A percentile compares a stretch with the other conserved stretches of the same genome.
Conservation (phyloP, 2,329 filamentous ascomycete species). For the Teratosphaeriaceae sp. region DNA sequence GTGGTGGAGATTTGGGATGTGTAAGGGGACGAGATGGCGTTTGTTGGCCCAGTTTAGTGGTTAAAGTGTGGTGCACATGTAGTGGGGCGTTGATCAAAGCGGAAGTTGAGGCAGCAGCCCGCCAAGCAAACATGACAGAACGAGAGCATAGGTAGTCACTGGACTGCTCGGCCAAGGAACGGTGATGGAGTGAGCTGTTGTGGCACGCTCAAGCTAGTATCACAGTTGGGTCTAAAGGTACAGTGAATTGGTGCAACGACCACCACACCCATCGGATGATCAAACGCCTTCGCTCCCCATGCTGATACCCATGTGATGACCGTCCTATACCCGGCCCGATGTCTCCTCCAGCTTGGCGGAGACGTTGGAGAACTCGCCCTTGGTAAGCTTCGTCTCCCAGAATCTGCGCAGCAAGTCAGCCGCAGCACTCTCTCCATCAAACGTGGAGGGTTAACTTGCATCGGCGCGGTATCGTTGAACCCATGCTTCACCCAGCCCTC, state of each 20-base stretch:
- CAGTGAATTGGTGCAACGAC: background rate
- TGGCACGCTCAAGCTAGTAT: constrained; percentile 2
- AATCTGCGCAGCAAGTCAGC: constrained; percentile 54
- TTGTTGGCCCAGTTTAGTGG: background rate
- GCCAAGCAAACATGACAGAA: no score
- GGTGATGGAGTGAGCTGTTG: background rate
- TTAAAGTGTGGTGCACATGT: background rate
- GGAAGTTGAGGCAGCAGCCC: background rate
- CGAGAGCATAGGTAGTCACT: no score
- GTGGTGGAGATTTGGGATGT: no score
- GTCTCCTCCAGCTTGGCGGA: constrained; percentile 57
- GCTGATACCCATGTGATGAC: background rate
- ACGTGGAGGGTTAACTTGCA: constrained; percentile 1
- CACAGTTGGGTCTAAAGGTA: constrained; percentile 7
- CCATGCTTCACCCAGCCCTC: constrained; percentile 98
- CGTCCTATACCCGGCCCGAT: constrained; percentile 1
- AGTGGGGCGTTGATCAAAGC: background rate
- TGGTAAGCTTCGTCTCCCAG: constrained; percentile 98
- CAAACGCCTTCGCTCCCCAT: constrained; percentile 1
- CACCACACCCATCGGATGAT: constrained; percentile 2
- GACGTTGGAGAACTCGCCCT: constrained; percentile 97
- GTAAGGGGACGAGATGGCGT: no score
- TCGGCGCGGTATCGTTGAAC: constrained; percentile 92
- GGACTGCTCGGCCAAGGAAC: no score
- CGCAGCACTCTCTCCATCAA: background rate